Base-by-base conservation (phyloP, 306 rosid species). In the Oxytropis ochrocephala region DNA sequence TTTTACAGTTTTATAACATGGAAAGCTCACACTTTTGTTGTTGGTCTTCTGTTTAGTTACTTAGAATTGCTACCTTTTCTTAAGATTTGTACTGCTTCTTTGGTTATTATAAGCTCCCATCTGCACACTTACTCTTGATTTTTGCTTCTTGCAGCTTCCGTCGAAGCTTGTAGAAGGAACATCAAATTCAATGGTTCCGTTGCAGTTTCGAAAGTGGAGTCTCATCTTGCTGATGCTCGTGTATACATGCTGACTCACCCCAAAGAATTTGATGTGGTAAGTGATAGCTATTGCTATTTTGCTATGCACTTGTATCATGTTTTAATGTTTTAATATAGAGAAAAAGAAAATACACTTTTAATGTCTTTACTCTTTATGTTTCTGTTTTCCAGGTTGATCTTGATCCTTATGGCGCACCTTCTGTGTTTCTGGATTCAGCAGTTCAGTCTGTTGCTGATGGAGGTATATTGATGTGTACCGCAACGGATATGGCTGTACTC, bases 341-440 rank as follows among this genome's bases (percentile, higher is more conserved):
- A 8, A 24, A 52, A n/a, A 7, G 33, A 8, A 24, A 52, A n/a
- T 62, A 27, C 59, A 67, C 46, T 60, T 50, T 70, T 82, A 46
- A 29, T 38, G 10, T 59, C 47, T 53, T 53, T 17, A 8, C 21
- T 24, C 29, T 24, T 24, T 24, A 13, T 47, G n/a, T 61, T 61
- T 61, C 13, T 82, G 14, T 53, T 53, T 70, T 79, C 77, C 95
- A 95, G 99, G 96, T 95, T 77, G 99, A 95, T 87, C 89, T 95
- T 72, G 99, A 95, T 86, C 99, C 99, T 58, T 95, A 95, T 57
- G 99, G 97, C 77, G 82, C 99, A 8, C 99, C 99, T 68, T 91
- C 96, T 46, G 77, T 91, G 69, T 95, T 95, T 82, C 88, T 95
- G 79, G 99, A 95, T 81, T 95, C 99, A 35, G 99, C 96, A 6